phyloP scores from a whole-genome alignment of 139 green algal genomes.

The Tetraselmis chui region DNA sequence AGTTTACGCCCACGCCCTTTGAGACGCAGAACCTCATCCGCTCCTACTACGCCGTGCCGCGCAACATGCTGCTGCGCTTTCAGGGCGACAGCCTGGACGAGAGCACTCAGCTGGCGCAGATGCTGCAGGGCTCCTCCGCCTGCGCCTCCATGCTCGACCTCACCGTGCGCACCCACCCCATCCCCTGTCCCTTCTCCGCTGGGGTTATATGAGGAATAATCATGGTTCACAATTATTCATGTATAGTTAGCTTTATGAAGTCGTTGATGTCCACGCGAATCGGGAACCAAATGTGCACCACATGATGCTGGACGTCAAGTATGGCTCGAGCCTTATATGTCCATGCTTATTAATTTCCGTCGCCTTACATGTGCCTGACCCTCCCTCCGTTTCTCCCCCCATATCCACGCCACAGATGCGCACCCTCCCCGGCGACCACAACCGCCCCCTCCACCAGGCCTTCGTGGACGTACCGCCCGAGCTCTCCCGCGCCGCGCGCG shows the following conservation, averaged over 20 bases:
- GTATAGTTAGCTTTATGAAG: too few relatives aligned
- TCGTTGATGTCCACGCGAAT: too few relatives aligned
- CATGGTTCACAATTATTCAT: too few relatives aligned
- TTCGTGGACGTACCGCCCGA: slow-evolving; percentile 29
- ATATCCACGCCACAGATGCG: too few relatives aligned
- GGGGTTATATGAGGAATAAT: too few relatives aligned
- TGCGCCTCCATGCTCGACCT: slow-evolving; percentile 53
- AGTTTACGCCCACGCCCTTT: slow-evolving; percentile 75
- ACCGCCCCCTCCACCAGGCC: slow-evolving; percentile 69
- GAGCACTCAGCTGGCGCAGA: slow-evolving; percentile 54
- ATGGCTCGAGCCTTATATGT: too few relatives aligned
- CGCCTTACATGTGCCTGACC: too few relatives aligned
- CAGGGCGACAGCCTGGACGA: slow-evolving; percentile 83
- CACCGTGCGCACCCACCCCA: slow-evolving; percentile 51
- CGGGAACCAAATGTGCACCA: too few relatives aligned
- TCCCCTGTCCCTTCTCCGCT: too few relatives aligned
- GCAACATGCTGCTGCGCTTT: slow-evolving; percentile 88
- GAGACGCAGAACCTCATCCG: slow-evolving; percentile 62
- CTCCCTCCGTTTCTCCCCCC: too few relatives aligned
- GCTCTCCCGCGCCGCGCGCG: slow-evolving; percentile 18
- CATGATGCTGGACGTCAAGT: too few relatives aligned
- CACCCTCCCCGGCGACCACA: slow-evolving; percentile 78
- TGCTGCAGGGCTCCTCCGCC: slow-evolving; percentile 39
- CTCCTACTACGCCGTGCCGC: slow-evolving; percentile 56
- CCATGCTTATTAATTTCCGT: too few relatives aligned